Evolutionary conservation across 2,329 filamentous ascomycete genomes (phyloP).

Genomic region (Beauveria caledonica): DNA sequence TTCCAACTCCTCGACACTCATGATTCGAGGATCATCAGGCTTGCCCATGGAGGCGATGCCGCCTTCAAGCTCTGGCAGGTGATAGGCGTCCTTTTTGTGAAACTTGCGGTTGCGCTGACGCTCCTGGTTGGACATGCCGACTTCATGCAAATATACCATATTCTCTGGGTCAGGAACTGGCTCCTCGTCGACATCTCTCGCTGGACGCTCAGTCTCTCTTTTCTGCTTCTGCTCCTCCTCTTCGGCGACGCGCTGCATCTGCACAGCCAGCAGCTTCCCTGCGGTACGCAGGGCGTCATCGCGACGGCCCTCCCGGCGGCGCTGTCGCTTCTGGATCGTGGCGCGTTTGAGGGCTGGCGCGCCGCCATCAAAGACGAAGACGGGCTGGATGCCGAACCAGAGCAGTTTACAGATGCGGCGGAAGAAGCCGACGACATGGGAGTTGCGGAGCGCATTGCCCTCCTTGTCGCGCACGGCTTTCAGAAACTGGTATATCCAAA

Average conservation of each 20-base stretch:
- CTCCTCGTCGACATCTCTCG: slow-evolving; percentile 48
- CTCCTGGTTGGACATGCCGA: slow-evolving; percentile 72
- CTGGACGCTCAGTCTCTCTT: slow-evolving; percentile 33
- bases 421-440: slow-evolving; percentile 95
- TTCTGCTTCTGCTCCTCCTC: slow-evolving; percentile 67
- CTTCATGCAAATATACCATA: slow-evolving; percentile 85
- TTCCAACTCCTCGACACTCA: slow-evolving; percentile 90
- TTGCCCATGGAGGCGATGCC: slow-evolving; percentile 79
- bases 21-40: slow-evolving; percentile 87
- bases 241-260: slow-evolving; percentile 86
- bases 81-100: slow-evolving; percentile 88
- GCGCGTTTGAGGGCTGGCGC: slow-evolving; percentile 85
- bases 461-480: slow-evolving; percentile 98
- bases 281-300: slow-evolving; percentile 92
- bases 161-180: slow-evolving; percentile 58
- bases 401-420: slow-evolving; percentile 95
- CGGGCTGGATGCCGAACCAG: slow-evolving; percentile 91
- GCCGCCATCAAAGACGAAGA: slow-evolving; percentile 97
- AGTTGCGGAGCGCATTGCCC: slow-evolving; percentile 91
- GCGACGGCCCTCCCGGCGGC: slow-evolving; percentile 73
- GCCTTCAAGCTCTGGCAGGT: slow-evolving; percentile 77
- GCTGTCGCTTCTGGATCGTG: slow-evolving; percentile 73
- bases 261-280: slow-evolving; percentile 81
- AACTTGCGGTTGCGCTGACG: slow-evolving; percentile 68
- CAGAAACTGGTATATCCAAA: slow-evolving; percentile 99